These are phyloP conservation scores for Zygotorulaspora chibaensis DNA, from an alignment of 805 yeast genomes.

Conservation along the genomic window DNA sequence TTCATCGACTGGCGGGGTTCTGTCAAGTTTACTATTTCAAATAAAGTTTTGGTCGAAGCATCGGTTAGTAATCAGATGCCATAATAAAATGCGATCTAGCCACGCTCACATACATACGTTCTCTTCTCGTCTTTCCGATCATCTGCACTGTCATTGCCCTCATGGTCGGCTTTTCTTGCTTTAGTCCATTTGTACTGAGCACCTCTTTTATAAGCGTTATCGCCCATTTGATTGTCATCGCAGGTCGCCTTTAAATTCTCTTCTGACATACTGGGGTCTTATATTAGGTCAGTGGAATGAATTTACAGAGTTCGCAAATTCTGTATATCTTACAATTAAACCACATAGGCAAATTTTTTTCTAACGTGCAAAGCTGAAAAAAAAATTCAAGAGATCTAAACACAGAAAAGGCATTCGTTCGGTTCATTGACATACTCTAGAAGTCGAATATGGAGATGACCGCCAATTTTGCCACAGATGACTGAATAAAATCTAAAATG, in stretches of 20 bases:
- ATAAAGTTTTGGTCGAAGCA: background rate
- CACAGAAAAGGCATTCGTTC: too few species aligned
- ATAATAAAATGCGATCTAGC: background rate
- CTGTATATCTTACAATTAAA: background rate
- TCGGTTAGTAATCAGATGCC: background rate
- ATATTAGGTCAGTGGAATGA: background rate
- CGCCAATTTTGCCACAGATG: background rate
- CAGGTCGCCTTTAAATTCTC: slow-evolving; percentile 27
- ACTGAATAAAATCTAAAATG: background rate
- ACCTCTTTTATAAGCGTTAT: slow-evolving; percentile 40
- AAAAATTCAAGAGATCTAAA: background rate
- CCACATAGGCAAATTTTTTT: background rate
- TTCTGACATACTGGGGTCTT: slow-evolving; percentile 15
- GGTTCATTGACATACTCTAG: too few species aligned
- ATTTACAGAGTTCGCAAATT: background rate
- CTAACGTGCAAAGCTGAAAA: background rate
- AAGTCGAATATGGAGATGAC: too few species aligned
- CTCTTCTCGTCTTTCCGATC: slow-evolving; percentile 21
- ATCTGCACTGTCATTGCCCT: slow-evolving; percentile 10
- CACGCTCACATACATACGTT: slow-evolving; percentile 23
- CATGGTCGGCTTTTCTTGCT: slow-evolving; percentile 29
- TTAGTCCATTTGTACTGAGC: slow-evolving; percentile 37
- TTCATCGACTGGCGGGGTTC: slow-evolving; percentile 42
- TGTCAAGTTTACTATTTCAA: slow-evolving; percentile 16
- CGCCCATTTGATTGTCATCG: slow-evolving; percentile 38